phyloP scores from a whole-genome alignment of 2,329 filamentous ascomycete species.

The Elsinoe fawcettii region DNA sequence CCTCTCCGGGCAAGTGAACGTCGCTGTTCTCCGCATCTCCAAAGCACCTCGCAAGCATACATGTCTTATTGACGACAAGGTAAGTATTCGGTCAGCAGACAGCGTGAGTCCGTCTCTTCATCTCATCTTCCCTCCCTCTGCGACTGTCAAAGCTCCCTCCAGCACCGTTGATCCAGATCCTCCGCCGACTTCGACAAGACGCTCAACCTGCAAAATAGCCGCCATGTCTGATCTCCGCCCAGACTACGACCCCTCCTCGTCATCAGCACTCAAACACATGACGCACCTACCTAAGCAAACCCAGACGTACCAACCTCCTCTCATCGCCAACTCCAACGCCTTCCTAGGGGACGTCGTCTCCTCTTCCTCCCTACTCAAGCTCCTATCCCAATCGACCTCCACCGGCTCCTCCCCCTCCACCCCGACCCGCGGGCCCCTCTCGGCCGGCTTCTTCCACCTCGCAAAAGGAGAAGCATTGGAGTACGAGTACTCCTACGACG shows the following conservation, averaged over 20 bases:
- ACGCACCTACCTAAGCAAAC: not conserved
- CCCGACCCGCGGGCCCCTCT: not conserved
- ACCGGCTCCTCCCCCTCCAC: not conserved
- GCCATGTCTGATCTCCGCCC: not conserved
- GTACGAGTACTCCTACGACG: conserved; percentile 63
- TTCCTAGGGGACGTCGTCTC: conserved; percentile 54
- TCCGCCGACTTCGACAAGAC: no score
- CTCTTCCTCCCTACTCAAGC: not conserved
- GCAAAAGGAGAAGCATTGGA: conserved; percentile 51
- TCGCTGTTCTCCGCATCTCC: not conserved
- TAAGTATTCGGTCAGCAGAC: not conserved
- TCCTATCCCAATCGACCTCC: not conserved
- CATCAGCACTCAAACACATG: not conserved
- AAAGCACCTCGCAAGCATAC: not conserved
- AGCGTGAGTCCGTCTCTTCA: not conserved
- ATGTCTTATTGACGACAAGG: not conserved
- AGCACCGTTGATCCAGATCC: no score
- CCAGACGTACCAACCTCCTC: conserved; percentile 38
- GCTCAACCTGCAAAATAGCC: no score
- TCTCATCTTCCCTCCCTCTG: not conserved
- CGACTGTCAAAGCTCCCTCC: no score
- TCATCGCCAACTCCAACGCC: conserved; percentile 61
- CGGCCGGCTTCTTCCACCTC: conserved; percentile 1
- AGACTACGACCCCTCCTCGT: not conserved
- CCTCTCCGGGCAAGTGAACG: not conserved